Base-by-base conservation (phyloP, 1,284 basidiomycete species). In the Trichosporon inkin region DNA sequence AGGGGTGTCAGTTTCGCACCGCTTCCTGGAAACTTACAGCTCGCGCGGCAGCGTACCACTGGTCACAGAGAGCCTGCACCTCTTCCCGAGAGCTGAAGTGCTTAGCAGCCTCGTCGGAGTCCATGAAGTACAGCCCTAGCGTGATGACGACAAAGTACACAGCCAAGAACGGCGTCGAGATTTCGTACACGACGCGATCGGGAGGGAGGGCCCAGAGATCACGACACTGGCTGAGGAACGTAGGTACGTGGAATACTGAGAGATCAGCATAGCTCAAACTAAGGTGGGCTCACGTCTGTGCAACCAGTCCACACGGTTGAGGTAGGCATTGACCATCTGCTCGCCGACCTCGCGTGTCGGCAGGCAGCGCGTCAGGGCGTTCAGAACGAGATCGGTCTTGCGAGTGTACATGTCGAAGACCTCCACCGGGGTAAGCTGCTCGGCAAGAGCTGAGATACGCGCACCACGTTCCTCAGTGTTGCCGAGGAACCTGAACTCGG, bases 111-210 rank as follows among this genome's bases (percentile, higher is more conserved):
- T 77, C 77, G 14, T 62, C 57, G 6, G 68, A 55, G 47, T 78
- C 77, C 74, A 78, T 78, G 61, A 79, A 79, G 54, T 75, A 73
- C 28, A 79, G 59, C 24, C 77, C 78, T 22, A 78, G 75, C 74
- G 71, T 74, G 38, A 74, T 74, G 36, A 76, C 69, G 7, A 74
- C 75, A 19, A 77, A 63, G 62, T 79, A 79, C 39, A 78, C 61
- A 8, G 71, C 71, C 16, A 78, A 53, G 61, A 78, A 79, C 1
- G 77, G 74, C 41, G 75, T 67, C 11, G 77, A 72, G 32, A 79
- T 77, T 56, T 78, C 75, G 49, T 73, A 64, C 8, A 74, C 64
- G 10, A 78, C 68, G 16, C 67, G 63, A 8, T 77, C 73, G 2
- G 62, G 55, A 0, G 76, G 75, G 6, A 78, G 67, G 8, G 71